Conservation (phyloP, 148 eudicot species). For the Beta vulgaris region DNA sequence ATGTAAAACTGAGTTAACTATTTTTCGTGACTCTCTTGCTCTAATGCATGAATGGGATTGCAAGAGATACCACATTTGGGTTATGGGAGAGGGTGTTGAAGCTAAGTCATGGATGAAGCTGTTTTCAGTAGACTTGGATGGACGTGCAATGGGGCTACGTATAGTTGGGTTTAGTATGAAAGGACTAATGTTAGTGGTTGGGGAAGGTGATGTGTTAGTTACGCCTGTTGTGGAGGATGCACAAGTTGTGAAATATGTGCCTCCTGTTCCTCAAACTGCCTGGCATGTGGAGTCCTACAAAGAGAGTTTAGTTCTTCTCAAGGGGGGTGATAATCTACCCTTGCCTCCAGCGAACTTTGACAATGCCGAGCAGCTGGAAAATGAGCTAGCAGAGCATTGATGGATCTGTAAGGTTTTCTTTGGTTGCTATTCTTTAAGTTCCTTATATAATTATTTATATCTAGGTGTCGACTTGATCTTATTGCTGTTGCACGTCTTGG, state of each 20-base stretch:
- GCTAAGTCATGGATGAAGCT: conserved; percentile 5
- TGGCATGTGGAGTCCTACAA: conserved; percentile 7
- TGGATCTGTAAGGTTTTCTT: neutral
- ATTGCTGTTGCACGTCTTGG: neutral
- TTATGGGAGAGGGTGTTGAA: neutral
- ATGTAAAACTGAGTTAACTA: neutral
- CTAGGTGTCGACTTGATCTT: too few species aligned
- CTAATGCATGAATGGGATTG: neutral
- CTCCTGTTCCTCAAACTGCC: neutral
- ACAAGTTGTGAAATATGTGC: neutral
- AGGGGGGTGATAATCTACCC: neutral
- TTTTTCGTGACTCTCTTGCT: conserved; percentile 1
- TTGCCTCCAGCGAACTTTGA: neutral
- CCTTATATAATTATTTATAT: too few species aligned
- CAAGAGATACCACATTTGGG: conserved; percentile 12
- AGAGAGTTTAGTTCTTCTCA: conserved; percentile 15
- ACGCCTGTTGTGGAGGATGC: neutral
- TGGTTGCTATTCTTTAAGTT: neutral
- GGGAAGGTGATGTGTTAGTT: neutral
- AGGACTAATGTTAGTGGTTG: conserved; percentile 9
- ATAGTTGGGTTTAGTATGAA: conserved; percentile 13
- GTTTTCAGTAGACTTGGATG: neutral
- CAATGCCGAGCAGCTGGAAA: neutral
- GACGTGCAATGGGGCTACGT: neutral
- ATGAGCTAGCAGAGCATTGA: neutral